Conservation (phyloP, 164 flowering plant species). For the Vitis amurensis region DNA sequence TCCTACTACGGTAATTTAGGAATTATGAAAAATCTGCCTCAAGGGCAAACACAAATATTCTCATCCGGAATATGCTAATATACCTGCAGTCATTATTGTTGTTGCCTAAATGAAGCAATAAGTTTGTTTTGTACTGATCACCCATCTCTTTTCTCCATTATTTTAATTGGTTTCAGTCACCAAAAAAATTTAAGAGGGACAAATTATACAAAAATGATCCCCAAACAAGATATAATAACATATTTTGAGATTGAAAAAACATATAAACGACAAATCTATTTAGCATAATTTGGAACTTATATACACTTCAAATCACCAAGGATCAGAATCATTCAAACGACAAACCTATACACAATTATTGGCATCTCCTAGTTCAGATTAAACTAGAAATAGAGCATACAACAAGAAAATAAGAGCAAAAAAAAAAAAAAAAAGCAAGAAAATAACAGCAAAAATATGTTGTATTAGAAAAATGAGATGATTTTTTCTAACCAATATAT, state of each 20-base stretch:
- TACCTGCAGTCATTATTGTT: neutral
- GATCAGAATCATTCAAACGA: neutral
- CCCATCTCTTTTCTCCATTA: neutral
- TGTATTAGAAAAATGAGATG: neutral
- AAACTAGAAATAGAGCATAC: neutral
- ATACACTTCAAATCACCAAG: no score
- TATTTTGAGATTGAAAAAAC: no score
- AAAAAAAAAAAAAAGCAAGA: neutral
- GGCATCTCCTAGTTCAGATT: neutral
- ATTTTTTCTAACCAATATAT: neutral
- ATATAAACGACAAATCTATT: no score
- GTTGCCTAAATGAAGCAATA: neutral
- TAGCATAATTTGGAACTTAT: no score
- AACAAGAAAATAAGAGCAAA: neutral
- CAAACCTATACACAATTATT: no score
- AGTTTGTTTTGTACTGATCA: neutral
- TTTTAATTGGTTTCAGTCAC: neutral
- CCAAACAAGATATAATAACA: no score
- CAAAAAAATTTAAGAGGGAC: neutral
- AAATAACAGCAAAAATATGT: neutral
- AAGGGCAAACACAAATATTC: neutral
- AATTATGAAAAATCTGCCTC: no score
- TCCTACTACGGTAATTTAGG: accelerated
- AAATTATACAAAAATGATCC: no score
- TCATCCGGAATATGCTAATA: neutral